Evolutionary conservation across 805 yeast species (phyloP), one percentile per base, ranked within the genome.

Genomic region (Cyberlindnera euphorbiiphila): DNA sequence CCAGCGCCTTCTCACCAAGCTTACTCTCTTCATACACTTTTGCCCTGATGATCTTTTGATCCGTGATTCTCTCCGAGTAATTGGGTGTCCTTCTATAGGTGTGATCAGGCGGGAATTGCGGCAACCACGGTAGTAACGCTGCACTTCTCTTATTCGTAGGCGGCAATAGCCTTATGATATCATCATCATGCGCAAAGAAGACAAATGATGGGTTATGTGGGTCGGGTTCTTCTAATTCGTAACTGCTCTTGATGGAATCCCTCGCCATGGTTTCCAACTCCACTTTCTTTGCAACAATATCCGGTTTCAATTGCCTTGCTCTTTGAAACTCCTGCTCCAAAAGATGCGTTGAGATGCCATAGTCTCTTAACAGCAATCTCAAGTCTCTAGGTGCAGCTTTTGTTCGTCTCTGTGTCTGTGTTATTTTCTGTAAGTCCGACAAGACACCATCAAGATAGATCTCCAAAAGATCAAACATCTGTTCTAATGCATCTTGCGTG

Each of bases 51-150:
- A 73, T 66, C 46, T 81, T 76, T 43, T 89, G 85, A 52, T 86
- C 91, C 2, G 79, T 73, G 12, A 79, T 61, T 15, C 80, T 68
- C 17, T 75, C 66, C 39, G 79, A 70, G 56, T 67, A 88, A 45
- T 71, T 70, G 0, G 95, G 83, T 0, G 96, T 84, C 39, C 79
- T 74, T 59, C 76, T 78, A 57, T 83, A 91, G 0, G 98, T 91
- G 60, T 89, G 94, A 52, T 87, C 95, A 0, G 98, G 96, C 1
- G 98, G 98, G 20, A 91, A 68, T 10, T 78, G 77, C 0, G 98
- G 98, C 49, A 91, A 64, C 80, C 88, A 88, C 6, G 64, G 54
- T 0, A 94, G 94, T 7, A 85, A 70, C 42, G 76, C 75, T 5
- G 57, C 54, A 32, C 63, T 64, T 25, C 59, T 47, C 19, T 59